phyloP scores from a whole-genome alignment of 2,329 filamentous ascomycete genomes.

The Pseudomassariella vexata region DNA sequence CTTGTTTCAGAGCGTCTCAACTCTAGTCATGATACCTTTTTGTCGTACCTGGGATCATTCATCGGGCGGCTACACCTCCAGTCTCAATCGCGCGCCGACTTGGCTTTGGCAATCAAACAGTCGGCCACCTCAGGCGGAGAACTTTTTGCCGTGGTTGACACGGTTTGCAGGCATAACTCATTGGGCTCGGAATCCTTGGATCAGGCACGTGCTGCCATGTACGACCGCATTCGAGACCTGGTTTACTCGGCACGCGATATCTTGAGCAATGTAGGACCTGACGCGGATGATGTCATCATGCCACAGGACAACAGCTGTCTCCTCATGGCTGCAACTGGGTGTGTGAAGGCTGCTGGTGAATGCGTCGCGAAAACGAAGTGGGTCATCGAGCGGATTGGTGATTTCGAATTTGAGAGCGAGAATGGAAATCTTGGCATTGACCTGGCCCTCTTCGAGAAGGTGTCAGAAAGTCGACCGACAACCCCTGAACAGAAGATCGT shows the following conservation, averaged over 20 bases:
- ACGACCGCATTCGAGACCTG: slow-evolving; percentile 71
- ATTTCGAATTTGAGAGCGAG: slow-evolving; percentile 81
- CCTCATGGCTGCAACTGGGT: slow-evolving; percentile 74
- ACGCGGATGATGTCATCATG: slow-evolving; percentile 73
- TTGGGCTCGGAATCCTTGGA: slow-evolving; percentile 61
- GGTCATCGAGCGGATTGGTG: slow-evolving; percentile 82
- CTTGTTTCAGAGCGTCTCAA: slow-evolving; percentile 80
- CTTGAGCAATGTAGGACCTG: slow-evolving; percentile 61
- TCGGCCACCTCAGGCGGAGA: slow-evolving; percentile 76
- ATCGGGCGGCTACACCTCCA: slow-evolving; percentile 86
- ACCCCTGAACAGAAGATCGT: slow-evolving; percentile 31
- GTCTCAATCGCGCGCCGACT: slow-evolving; percentile 80
- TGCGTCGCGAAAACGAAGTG: slow-evolving; percentile 82
- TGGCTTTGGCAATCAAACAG: slow-evolving; percentile 76
- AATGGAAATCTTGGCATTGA: slow-evolving; percentile 49
- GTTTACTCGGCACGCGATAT: slow-evolving; percentile 77
- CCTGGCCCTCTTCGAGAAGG: slow-evolving; percentile 41
- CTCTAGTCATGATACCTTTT: slow-evolving; percentile 76
- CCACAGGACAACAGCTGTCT: slow-evolving; percentile 73
- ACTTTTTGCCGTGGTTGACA: slow-evolving; percentile 73
- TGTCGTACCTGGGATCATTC: slow-evolving; percentile 88
- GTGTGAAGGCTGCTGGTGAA: slow-evolving; percentile 84
- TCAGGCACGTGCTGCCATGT: slow-evolving; percentile 69
- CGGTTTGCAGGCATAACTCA: slow-evolving; percentile 72
- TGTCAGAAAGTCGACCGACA: slow-evolving; percentile 23